Base-by-base conservation (phyloP, 2,329 filamentous ascomycete species). In the Verticillium nubilum region DNA sequence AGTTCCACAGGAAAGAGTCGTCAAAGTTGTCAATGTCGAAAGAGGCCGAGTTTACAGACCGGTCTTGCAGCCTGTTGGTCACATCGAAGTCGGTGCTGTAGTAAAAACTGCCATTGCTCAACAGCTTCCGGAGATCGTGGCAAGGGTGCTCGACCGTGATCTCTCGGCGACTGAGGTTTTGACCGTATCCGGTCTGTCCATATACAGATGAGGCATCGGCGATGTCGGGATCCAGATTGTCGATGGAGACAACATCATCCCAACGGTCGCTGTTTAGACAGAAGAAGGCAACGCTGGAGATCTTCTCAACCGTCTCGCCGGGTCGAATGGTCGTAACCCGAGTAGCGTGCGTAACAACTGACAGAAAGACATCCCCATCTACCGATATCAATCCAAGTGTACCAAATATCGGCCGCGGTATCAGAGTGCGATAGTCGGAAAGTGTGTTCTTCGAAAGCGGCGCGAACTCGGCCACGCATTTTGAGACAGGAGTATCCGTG, bases 71-170 rank as follows among this genome's bases (percentile, higher is more conserved):
- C 66, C 95, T 85, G 73, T 96, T 93, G 3, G 95, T 99, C 55
- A 99, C 80, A 71, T 99, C 94, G 72, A 99, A 99, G 73, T 98
- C 92, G n/a, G 92, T 91, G 71, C 92, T 97, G 77, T 97, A 99
- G 73, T 98, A 99, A 72, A 99, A 99, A 29, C 90, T 96, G 27
- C 94, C 93, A 72, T 96, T 93, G 70, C 91, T 89, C 59, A 99
- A 79, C 37, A 99, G 83, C 79, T 97, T 98, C 74, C 94, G 93
- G 61, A 99, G 75, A 53, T 95, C 91, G 67, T 92, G 79, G 73
- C 94, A 98, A 6, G 95, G 95, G 73, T 97, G 92, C 69, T 97
- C 92, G 29, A 91, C 74, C 27, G 87, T 75, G 50, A 85, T 78
- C 52, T 97, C 92, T 67, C 85, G 83, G 60, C 87, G 82, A 60